Percentiles rank a stretch among this genome's conserved stretches.
These are phyloP conservation scores for Vaccinium corymbosum DNA, from an alignment of 148 eudicot species.

Conservation along the genomic window DNA sequence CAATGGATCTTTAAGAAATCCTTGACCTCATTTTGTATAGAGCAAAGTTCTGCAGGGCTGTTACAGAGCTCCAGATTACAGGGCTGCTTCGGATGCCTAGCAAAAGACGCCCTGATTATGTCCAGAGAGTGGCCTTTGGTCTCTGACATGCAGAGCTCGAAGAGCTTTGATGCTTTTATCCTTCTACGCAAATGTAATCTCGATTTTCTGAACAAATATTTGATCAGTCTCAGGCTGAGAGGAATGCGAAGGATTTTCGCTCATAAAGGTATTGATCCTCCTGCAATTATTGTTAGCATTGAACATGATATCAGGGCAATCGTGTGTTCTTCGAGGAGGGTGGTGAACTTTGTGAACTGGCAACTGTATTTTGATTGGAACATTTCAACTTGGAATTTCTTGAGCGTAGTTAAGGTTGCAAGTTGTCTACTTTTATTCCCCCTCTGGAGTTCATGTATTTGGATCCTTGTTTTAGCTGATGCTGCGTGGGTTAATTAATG, in stretches of 20 bases:
- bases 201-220: not conserved
- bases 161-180: slow-evolving; percentile 7
- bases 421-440: not conserved
- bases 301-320: not conserved
- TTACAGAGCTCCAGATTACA: slow-evolving; percentile 79
- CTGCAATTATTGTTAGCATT: not conserved
- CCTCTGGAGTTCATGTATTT: not conserved
- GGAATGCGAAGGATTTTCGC: not conserved
- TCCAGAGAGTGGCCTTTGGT: slow-evolving; percentile 85
- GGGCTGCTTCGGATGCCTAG: slow-evolving; percentile 90
- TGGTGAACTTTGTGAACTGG: not conserved
- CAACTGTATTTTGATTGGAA: not conserved
- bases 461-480: not conserved
- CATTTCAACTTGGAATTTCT: not conserved
- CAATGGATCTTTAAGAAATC: not conserved
- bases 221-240: not conserved
- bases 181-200: not conserved
- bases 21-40: slow-evolving; percentile 45
- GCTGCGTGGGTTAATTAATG: not conserved
- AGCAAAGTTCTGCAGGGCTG: slow-evolving; percentile 84
- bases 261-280: not conserved
- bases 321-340: not conserved
- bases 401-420: not conserved
- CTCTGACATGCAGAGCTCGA: slow-evolving; percentile 23
- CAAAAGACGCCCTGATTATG: slow-evolving; percentile 90